Conservation (phyloP, 495 filamentous ascomycete species). For the Bryoglossum gracile region DNA sequence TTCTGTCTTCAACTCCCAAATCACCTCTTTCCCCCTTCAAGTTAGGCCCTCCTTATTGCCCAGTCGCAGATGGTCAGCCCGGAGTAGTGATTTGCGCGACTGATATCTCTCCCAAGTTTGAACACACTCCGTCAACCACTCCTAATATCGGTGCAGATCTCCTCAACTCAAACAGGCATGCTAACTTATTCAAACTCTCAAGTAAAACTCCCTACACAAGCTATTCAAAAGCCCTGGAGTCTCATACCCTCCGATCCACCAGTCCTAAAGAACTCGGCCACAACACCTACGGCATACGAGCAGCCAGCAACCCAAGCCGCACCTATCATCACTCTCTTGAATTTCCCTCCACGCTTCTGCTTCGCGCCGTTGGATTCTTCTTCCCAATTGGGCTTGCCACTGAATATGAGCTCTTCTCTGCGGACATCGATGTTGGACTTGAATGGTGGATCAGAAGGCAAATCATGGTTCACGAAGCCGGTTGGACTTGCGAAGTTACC, state of each 20-base stretch:
- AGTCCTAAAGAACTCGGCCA: conserved; percentile 56
- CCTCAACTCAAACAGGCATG: too few species aligned
- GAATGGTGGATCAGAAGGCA: conserved; percentile 29
- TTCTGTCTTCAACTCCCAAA: too few species aligned
- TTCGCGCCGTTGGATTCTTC: conserved; percentile 16
- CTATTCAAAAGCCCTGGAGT: conserved; percentile 42
- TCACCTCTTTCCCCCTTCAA: too few species aligned
- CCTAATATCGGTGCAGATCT: too few species aligned
- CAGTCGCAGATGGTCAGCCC: too few species aligned
- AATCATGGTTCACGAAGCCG: conserved; percentile 50
- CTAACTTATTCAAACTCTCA: too few species aligned
- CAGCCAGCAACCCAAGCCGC: conserved; percentile 53
- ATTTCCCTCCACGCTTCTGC: conserved; percentile 29
- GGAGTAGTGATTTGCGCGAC: too few species aligned
- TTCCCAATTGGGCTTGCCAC: conserved; percentile 32
- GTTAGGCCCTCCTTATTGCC: too few species aligned
- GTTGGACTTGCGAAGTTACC: conserved; percentile 49
- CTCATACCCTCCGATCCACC: conserved; percentile 49
- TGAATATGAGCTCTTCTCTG: conserved; percentile 52
- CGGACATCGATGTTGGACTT: conserved; percentile 42
- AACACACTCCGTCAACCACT: too few species aligned
- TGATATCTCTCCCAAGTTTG: too few species aligned
- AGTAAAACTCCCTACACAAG: too few species aligned
- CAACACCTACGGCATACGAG: conserved; percentile 63
- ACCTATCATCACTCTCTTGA: conserved; percentile 47